Evolutionary conservation across 2,329 filamentous ascomycete genomes (phyloP).

Genomic region (Huntiella moniliformis): DNA sequence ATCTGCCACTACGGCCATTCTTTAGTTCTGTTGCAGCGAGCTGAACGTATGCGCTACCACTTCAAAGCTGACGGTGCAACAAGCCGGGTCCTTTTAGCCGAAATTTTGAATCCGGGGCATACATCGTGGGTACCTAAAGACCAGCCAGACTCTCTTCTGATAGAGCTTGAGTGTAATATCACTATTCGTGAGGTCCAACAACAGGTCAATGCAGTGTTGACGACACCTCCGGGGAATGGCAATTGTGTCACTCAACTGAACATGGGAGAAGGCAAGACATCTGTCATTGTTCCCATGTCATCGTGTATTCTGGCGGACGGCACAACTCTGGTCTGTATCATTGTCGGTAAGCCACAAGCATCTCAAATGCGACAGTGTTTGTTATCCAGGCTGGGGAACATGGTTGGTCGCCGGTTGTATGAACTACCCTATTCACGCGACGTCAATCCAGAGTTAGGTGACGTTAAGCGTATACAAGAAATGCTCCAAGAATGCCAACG

Average conservation of each 20-base stretch:
- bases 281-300: slow-evolving; percentile 49
- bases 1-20: slow-evolving; percentile 24
- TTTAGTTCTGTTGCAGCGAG: slow-evolving; percentile 23
- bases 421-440: slow-evolving; percentile 40
- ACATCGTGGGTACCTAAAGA: slow-evolving; percentile 32
- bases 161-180: slow-evolving; percentile 46
- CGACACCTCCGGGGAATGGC: slow-evolving; percentile 17
- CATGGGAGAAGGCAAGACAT: slow-evolving; percentile 55
- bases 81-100: slow-evolving; percentile 20
- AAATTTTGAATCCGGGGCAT: slow-evolving; percentile 33
- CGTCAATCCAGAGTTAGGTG: slow-evolving; percentile 18
- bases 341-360: slow-evolving; percentile 42
- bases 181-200: slow-evolving; percentile 41
- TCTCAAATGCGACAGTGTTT: slow-evolving; percentile 42
- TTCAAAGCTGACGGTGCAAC: background rate
- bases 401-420: slow-evolving; percentile 34
- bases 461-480: slow-evolving; percentile 21
- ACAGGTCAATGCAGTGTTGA: slow-evolving; percentile 39
- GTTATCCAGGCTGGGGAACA: slow-evolving; percentile 32
- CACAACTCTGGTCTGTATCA: slow-evolving; percentile 31
- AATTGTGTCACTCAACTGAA: slow-evolving; percentile 47
- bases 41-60: slow-evolving; percentile 21
- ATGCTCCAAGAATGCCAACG: slow-evolving; percentile 23
- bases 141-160: slow-evolving; percentile 39
- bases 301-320: slow-evolving; percentile 33